These are phyloP conservation scores for Fusarium poae DNA, from an alignment of 2,329 filamentous ascomycete species.

Conservation along the genomic window DNA sequence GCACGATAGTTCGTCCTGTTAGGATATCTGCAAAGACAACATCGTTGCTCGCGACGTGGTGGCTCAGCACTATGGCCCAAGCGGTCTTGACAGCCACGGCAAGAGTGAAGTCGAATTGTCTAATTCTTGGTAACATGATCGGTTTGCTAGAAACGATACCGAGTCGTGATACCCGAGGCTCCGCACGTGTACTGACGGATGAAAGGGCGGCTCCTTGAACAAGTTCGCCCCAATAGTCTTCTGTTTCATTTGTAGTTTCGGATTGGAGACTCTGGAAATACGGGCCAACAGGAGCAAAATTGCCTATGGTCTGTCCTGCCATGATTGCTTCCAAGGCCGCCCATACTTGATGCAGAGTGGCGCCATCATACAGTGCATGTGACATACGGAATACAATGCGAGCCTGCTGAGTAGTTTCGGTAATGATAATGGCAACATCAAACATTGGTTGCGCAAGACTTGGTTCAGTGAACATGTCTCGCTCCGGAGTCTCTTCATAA, in stretches of 20 bases:
- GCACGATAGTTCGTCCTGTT: background rate
- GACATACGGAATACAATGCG: constrained; percentile 4
- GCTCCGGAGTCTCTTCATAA: constrained; percentile 1
- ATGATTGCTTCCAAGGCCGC: constrained; percentile 8
- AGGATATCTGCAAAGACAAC: constrained; percentile 1
- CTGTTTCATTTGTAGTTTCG: constrained; percentile 2
- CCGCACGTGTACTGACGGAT: background rate
- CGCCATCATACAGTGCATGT: constrained; percentile 9
- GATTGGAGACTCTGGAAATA: constrained; percentile 7
- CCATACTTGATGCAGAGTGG: constrained; percentile 5
- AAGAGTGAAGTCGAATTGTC: constrained; percentile 2
- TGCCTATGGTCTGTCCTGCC: constrained; percentile 3
- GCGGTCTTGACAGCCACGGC: constrained; percentile 1
- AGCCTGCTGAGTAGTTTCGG: background rate
- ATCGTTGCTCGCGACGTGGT: constrained; percentile 1
- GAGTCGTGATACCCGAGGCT: constrained; percentile 8
- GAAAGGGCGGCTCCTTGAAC: constrained; percentile 1
- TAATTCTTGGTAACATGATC: background rate
- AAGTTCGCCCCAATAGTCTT: constrained; percentile 4
- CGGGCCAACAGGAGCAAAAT: constrained; percentile 5
- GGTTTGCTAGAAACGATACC: constrained; percentile 4
- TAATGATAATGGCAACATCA: constrained; percentile 7
- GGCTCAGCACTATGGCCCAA: constrained; percentile 5
- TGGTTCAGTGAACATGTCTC: constrained; percentile 7
- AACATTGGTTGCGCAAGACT: constrained; percentile 7